Percentiles rank a stretch among this genome's conserved stretches.
Conservation (phyloP, 2,329 filamentous ascomycete genomes). For the Paecilomyces sp. region DNA sequence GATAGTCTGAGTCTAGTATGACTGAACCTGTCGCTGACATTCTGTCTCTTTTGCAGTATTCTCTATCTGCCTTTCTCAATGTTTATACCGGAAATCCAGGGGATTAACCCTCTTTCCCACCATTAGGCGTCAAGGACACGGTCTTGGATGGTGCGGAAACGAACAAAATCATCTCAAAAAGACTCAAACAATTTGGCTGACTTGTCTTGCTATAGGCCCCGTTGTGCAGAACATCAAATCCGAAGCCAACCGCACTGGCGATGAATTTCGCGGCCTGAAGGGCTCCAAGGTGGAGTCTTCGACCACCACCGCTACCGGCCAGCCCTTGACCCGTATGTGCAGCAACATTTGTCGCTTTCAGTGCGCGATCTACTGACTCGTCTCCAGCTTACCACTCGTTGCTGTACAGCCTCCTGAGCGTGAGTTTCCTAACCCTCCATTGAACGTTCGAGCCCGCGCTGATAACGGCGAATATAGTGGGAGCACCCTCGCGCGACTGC, state of each 20-base stretch:
- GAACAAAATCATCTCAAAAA: slow-evolving; percentile 1
- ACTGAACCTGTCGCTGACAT: slow-evolving; percentile 8
- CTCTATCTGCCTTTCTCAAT: slow-evolving; percentile 2
- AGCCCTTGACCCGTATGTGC: slow-evolving; percentile 53
- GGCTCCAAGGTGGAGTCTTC: slow-evolving; percentile 47
- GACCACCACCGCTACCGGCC: slow-evolving; percentile 51
- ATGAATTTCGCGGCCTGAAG: slow-evolving; percentile 53
- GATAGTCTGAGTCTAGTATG: slow-evolving; percentile 1
- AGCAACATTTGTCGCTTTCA: not conserved
- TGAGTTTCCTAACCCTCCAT: slow-evolving; percentile 23
- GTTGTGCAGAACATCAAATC: slow-evolving; percentile 51
- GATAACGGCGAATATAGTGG: slow-evolving; percentile 38
- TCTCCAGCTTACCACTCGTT: slow-evolving; percentile 57
- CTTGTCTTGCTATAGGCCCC: slow-evolving; percentile 34
- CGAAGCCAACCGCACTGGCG: slow-evolving; percentile 49
- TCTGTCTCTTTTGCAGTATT: slow-evolving; percentile 3
- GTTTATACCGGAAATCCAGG: not conserved
- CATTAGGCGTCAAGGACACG: not conserved
- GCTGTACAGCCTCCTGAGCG: slow-evolving; percentile 59
- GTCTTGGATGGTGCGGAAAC: not conserved
- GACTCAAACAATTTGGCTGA: slow-evolving; percentile 9
- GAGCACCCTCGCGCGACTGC: slow-evolving; percentile 59
- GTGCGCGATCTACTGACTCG: slow-evolving; percentile 8
- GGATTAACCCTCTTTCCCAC: not conserved
- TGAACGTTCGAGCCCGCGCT: slow-evolving; percentile 1